A percentile compares a stretch with the other conserved stretches of the same genome.
Evolutionary conservation across 495 filamentous ascomycete genomes (phyloP).

Genomic region (Penicillium crystallinum): DNA sequence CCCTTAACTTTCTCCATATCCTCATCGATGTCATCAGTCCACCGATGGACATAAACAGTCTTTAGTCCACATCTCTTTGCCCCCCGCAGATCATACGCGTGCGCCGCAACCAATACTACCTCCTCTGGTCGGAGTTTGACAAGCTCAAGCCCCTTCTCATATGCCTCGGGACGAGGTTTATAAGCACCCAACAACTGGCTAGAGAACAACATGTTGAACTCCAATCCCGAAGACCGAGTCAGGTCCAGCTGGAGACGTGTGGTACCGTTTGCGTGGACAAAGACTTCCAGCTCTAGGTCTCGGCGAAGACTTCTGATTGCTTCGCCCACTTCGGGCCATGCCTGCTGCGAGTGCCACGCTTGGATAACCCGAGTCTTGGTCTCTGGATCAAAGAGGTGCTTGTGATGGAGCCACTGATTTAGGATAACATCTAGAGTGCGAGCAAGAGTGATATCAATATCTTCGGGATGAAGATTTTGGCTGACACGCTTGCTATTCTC

Average conservation of each 20-base stretch:
- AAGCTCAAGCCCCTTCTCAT: conserved; percentile 40
- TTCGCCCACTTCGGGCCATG: conserved; percentile 42
- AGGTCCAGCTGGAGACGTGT: conserved; percentile 52
- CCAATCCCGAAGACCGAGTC: conserved; percentile 39
- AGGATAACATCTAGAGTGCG: conserved; percentile 32
- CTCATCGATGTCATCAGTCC: conserved; percentile 51
- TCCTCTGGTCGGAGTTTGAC: conserved; percentile 41
- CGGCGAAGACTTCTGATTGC: conserved; percentile 27
- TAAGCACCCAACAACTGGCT: conserved; percentile 46
- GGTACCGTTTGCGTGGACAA: conserved; percentile 52
- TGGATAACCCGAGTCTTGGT: conserved; percentile 14
- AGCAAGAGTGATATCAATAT: conserved; percentile 45
- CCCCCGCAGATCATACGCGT: conserved; percentile 49
- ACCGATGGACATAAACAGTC: conserved; percentile 48
- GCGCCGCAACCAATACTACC: conserved; percentile 49
- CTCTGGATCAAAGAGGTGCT: conserved; percentile 21
- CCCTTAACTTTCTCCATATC: conserved; percentile 39
- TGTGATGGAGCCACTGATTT: conserved; percentile 18
- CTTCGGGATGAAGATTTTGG: conserved; percentile 33
- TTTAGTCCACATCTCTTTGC: conserved; percentile 43
- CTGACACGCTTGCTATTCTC: conserved; percentile 34
- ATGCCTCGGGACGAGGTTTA: conserved; percentile 42
- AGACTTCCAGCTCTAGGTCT: conserved; percentile 25
- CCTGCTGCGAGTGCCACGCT: conserved; percentile 42
- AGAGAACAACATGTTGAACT: conserved; percentile 49